Evolutionary conservation across 2,329 filamentous ascomycete genomes (phyloP).

Genomic region (Nothopassalora personata): DNA sequence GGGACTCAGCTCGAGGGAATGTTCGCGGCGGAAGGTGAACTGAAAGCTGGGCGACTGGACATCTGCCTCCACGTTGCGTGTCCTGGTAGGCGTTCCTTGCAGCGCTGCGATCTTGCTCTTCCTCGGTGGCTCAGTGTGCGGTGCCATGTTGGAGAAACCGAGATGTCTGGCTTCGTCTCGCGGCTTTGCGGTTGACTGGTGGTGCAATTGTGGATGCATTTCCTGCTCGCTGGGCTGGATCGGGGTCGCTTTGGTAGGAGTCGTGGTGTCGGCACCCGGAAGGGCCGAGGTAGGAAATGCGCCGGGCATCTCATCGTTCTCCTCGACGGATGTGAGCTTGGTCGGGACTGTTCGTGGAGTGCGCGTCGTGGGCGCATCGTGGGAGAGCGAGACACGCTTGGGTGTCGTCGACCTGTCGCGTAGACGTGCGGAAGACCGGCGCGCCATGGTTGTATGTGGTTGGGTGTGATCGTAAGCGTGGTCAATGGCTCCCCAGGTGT

Average conservation of each 20-base stretch:
- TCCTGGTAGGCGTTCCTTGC: constrained; percentile 57
- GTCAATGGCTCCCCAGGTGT: neutral
- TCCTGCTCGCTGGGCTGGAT: constrained; percentile 69
- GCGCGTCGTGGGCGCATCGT: constrained; percentile 26
- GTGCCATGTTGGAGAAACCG: constrained; percentile 72
- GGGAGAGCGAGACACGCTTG: constrained; percentile 33
- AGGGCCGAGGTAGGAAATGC: constrained; percentile 31
- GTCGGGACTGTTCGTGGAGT: constrained; percentile 31
- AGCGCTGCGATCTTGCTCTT: constrained; percentile 39
- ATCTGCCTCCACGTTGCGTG: constrained; percentile 30
- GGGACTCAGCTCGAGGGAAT: constrained; percentile 54
- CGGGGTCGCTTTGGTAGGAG: constrained; percentile 60
- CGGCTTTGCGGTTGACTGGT: constrained; percentile 66
- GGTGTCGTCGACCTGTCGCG: constrained; percentile 28
- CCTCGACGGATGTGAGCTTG: constrained; percentile 43
- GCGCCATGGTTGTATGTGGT: constrained; percentile 25
- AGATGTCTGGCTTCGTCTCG: constrained; percentile 75
- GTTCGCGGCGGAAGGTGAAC: constrained; percentile 55
- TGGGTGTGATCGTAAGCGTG: neutral
- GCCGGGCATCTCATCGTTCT: constrained; percentile 40
- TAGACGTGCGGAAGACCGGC: constrained; percentile 32
- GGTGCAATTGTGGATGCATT: constrained; percentile 86
- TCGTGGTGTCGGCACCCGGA: constrained; percentile 29
- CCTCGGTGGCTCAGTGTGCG: constrained; percentile 47
- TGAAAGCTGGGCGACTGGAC: constrained; percentile 58